Evolutionary conservation across 371 early-diverging fungal species (phyloP).

Genomic region (Amoeboaphelidium protococcarum): DNA sequence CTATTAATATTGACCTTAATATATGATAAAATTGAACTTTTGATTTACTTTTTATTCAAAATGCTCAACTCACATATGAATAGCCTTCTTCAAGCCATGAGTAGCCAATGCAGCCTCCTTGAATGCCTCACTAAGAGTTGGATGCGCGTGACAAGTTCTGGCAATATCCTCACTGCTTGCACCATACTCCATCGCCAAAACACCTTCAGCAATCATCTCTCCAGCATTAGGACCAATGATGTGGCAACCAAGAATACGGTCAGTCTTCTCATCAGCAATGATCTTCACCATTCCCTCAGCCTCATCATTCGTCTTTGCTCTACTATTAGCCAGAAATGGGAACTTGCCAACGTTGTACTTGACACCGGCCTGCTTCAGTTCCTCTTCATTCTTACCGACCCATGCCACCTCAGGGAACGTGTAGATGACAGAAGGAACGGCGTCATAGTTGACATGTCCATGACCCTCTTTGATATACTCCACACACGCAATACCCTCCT

Average conservation of each 20-base stretch:
- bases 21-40: too few relatives aligned
- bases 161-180: conserved; percentile 89
- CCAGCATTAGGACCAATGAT: conserved; percentile 94
- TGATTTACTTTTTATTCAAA: too few relatives aligned
- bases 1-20: too few relatives aligned
- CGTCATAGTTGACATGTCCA: conserved; percentile 94
- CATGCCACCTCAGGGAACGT: conserved; percentile 96
- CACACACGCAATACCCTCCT: conserved; percentile 88
- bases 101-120: neutral
- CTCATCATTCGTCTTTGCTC: conserved; percentile 89
- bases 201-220: conserved; percentile 96
- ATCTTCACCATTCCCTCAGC: conserved; percentile 83
- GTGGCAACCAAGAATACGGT: conserved; percentile 83
- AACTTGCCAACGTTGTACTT: conserved; percentile 67
- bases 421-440: conserved; percentile 91
- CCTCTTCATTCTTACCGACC: conserved; percentile 87
- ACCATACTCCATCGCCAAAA: conserved; percentile 86
- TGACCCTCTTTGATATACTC: conserved; percentile 75
- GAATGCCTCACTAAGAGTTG: conserved; percentile 10
- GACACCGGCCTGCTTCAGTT: conserved; percentile 56
- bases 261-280: conserved; percentile 78
- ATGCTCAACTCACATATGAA: neutral
- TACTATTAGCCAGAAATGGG: conserved; percentile 88
- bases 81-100: neutral
- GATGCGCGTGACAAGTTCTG: conserved; percentile 92